Percentiles rank a stretch among this genome's conserved stretches.
Evolutionary conservation across 2,329 filamentous ascomycete species (phyloP).

Genomic region (Plectosphaerella plurivora): DNA sequence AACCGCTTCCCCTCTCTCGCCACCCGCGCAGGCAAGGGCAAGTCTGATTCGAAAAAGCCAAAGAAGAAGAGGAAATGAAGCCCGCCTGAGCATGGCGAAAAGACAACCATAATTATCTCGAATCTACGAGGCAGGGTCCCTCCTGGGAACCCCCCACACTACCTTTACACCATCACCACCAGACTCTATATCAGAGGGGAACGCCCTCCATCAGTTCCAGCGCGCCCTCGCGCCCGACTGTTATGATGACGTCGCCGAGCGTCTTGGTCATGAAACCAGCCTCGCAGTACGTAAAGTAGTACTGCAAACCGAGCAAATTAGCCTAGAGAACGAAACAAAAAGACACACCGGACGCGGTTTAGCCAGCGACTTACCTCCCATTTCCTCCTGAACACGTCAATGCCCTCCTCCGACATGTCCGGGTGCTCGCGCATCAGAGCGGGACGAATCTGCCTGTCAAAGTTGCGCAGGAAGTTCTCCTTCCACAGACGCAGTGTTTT

Average conservation of each 20-base stretch:
- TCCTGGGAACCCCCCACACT: too few species aligned
- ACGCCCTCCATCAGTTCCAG: slow-evolving; percentile 67
- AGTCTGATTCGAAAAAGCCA: slow-evolving; percentile 32
- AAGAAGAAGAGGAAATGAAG: slow-evolving; percentile 36
- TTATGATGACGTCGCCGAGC: slow-evolving; percentile 68
- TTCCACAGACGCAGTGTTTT: slow-evolving; percentile 66
- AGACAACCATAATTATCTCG: too few species aligned
- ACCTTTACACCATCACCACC: too few species aligned
- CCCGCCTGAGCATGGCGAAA: slow-evolving; percentile 1
- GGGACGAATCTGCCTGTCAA: slow-evolving; percentile 54
- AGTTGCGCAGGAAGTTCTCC: slow-evolving; percentile 60
- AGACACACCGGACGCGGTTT: too few species aligned
- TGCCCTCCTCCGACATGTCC: slow-evolving; percentile 54
- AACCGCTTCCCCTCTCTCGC: slow-evolving; percentile 51
- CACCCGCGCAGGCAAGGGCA: slow-evolving; percentile 21
- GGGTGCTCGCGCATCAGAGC: slow-evolving; percentile 55
- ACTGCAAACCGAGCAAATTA: slow-evolving; percentile 32
- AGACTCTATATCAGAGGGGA: slow-evolving; percentile 43
- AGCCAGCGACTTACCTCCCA: slow-evolving; percentile 53
- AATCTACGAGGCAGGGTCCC: too few species aligned
- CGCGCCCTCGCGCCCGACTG: slow-evolving; percentile 60
- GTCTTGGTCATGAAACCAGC: slow-evolving; percentile 70
- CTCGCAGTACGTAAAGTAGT: slow-evolving; percentile 74
- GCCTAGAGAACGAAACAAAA: slow-evolving; percentile 6
- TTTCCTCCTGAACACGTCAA: slow-evolving; percentile 65